Evolutionary conservation across 352 stramenopile species (phyloP).

Genomic region (Phytophthora parvispora): DNA sequence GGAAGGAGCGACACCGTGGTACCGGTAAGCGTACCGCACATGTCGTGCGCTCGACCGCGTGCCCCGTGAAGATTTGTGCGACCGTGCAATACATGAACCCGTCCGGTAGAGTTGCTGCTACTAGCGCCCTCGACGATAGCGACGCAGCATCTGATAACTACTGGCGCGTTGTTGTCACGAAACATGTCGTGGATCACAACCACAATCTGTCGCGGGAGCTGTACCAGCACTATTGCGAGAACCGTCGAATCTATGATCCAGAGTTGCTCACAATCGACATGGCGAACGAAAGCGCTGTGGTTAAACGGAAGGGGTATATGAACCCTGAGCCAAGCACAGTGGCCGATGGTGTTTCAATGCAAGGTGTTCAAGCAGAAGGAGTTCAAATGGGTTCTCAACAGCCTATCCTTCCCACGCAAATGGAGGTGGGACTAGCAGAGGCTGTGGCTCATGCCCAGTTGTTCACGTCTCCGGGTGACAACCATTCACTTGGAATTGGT

Average conservation of each 20-base stretch:
- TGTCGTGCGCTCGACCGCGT: constrained; percentile 70
- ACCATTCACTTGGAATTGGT: constrained; percentile 3
- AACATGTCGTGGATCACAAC: constrained; percentile 83
- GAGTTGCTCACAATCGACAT: constrained; percentile 73
- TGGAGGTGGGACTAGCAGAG: constrained; percentile 34
- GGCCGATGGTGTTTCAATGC: not conserved
- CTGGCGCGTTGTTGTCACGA: constrained; percentile 83
- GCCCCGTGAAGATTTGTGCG: constrained; percentile 84
- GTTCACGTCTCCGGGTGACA: constrained; percentile 9
- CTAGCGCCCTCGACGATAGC: not conserved
- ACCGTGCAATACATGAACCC: constrained; percentile 68
- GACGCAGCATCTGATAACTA: constrained; percentile 8
- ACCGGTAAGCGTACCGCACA: constrained; percentile 74
- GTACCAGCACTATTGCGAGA: constrained; percentile 83
- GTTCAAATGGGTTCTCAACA: constrained; percentile 12
- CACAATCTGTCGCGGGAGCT: constrained; percentile 83
- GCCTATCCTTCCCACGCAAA: constrained; percentile 21
- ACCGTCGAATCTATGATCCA: constrained; percentile 82
- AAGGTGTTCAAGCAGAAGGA: constrained; percentile 1
- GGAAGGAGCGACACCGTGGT: constrained; percentile 79
- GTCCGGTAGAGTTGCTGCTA: not conserved
- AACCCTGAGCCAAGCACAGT: constrained; percentile 1
- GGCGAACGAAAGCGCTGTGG: constrained; percentile 36
- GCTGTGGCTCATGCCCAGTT: constrained; percentile 28
- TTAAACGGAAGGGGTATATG: constrained; percentile 26